Evolutionary conservation across 2,329 filamentous ascomycete species (phyloP), one percentile per base, ranked within the genome.

Genomic region (Scedosporium aurantiacum): DNA sequence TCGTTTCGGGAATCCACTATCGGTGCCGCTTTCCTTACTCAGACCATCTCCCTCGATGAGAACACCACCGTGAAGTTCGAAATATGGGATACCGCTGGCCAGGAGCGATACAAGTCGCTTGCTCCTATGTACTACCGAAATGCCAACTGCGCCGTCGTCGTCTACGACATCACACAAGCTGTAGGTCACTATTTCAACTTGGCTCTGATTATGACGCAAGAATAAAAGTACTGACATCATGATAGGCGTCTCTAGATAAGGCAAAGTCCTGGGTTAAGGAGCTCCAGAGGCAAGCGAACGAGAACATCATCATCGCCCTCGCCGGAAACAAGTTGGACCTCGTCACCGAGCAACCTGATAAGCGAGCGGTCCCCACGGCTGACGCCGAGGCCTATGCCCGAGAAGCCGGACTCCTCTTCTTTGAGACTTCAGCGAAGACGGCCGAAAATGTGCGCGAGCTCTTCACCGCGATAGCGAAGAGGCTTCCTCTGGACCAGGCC

Each of bases 111-210:
- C 84, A 97, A 97, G 82, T 97, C 94, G 12, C 82, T 99, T 67
- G 94, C 94, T 40, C 94, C 94, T 69, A 99, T 99, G 94, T 99
- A 99, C 82, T 99, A 99, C 79, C 83, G 95, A 70, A 99, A 99
- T 74, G 95, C 95, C 68, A 97, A 99, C 84, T 97, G 94, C 78
- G 94, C 95, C 63, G 93, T 99, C 37, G 93, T 99, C 57, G 94
- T 99, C 67, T 99, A 99, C 77, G 94, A 99, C 78, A 97, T 99
- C 72, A 99, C 94, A 71, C 94, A 99, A 84, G 91, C 94, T 67
- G 94, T 99, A 87, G 65, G 89, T 77, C 28, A 37, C 41, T 32
- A 60, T 54, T 21, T 23, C 3, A 16, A 16, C 14, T 27, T 16
- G 14, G 5, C n/a, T 8, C 37, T 37, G 2, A 2, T 45, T 37